A percentile compares a stretch with the other conserved stretches of the same genome.
phyloP scores from a whole-genome alignment of 2,329 filamentous ascomycete species.

The Xylogone sp. region DNA sequence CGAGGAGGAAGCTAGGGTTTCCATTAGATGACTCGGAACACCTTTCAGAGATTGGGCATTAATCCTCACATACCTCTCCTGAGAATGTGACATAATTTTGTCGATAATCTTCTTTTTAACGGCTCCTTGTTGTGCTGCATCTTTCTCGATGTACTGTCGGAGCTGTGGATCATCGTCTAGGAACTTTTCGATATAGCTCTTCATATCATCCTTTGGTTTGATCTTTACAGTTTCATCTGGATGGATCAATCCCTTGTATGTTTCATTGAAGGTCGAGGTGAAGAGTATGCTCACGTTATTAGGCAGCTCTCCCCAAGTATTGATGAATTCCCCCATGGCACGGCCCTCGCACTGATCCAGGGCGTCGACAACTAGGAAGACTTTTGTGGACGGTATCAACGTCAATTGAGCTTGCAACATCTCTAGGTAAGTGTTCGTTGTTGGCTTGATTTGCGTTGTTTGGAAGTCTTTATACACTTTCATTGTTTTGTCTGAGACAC shows the following conservation, averaged over 20 bases:
- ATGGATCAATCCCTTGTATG: no score
- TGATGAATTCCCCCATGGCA: not conserved
- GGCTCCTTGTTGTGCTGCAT: no score
- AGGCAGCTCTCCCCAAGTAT: not conserved
- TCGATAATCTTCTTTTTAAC: no score
- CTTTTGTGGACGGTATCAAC: slow-evolving; percentile 4
- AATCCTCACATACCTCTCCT: slow-evolving; percentile 7
- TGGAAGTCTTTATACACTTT: not conserved
- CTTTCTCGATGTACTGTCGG: no score
- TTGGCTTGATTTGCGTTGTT: not conserved
- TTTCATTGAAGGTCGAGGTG: no score
- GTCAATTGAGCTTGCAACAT: not conserved
- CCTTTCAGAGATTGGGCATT: no score
- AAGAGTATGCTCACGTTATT: not conserved
- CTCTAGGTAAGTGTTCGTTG: not conserved
- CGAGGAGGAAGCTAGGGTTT: not conserved
- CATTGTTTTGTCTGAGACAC: not conserved
- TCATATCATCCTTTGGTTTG: no score
- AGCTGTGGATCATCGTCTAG: no score
- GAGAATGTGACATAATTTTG: no score
- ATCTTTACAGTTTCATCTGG: no score
- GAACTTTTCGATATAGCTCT: no score
- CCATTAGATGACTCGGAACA: no score
- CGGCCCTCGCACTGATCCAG: slow-evolving; percentile 10
- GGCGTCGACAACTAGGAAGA: slow-evolving; percentile 11